Evolutionary conservation across 768 basidiomycete genomes (phyloP).

Genomic region (Boletus bicolor): DNA sequence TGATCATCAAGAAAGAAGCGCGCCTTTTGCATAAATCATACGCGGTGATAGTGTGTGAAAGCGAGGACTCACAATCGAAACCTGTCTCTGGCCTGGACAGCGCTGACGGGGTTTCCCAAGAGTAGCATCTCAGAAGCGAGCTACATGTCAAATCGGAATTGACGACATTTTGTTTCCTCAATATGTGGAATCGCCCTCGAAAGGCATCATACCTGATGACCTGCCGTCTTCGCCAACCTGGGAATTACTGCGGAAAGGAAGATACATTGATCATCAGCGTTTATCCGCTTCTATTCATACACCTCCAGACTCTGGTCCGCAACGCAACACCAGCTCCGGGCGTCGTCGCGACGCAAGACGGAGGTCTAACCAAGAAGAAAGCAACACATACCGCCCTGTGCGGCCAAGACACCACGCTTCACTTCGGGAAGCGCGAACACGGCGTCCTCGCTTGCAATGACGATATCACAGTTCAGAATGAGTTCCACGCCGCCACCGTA

Average conservation of each 20-base stretch:
- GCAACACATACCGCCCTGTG: constrained; percentile 57
- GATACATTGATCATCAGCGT: constrained; percentile 11
- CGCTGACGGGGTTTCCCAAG: constrained; percentile 63
- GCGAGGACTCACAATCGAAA: constrained; percentile 66
- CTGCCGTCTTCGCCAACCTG: constrained; percentile 57
- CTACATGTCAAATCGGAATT: constrained; percentile 33
- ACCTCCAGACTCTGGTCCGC: too few relatives aligned
- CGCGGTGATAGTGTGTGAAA: constrained; percentile 14
- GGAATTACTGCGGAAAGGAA: constrained; percentile 53
- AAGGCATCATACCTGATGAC: constrained; percentile 62
- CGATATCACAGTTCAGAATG: constrained; percentile 73
- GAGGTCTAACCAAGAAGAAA: not conserved
- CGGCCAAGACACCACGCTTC: constrained; percentile 69
- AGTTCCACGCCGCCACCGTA: constrained; percentile 68
- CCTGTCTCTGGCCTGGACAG: constrained; percentile 61
- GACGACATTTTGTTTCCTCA: constrained; percentile 13
- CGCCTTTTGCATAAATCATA: constrained; percentile 1
- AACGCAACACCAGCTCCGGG: not conserved
- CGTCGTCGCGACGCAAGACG: not conserved
- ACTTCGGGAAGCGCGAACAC: constrained; percentile 77
- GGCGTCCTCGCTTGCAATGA: constrained; percentile 63
- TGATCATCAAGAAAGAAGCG: constrained; percentile 15
- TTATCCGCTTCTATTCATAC: constrained; percentile 3
- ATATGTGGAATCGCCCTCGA: constrained; percentile 9
- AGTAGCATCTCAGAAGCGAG: constrained; percentile 75